Evolutionary conservation across 352 stramenopile genomes (phyloP).

Genomic region (Phytopythium vexans): DNA sequence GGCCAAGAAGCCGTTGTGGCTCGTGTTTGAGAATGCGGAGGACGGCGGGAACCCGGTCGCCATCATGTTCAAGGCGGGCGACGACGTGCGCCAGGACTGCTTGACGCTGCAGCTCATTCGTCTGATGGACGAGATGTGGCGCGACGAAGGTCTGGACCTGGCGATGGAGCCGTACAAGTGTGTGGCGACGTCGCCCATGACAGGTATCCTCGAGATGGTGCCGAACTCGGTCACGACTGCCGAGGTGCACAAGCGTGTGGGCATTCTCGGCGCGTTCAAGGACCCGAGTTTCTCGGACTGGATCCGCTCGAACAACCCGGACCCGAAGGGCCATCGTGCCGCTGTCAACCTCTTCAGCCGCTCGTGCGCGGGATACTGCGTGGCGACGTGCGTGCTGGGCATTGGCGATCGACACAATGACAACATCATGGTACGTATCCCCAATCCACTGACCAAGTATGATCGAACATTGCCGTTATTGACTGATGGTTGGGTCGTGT

Average conservation of each 20-base stretch:
- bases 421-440: conserved; percentile 91
- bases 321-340: conserved; percentile 51
- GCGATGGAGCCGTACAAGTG: conserved; percentile 92
- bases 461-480: too few relatives aligned
- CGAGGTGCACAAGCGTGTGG: conserved; percentile 83
- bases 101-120: conserved; percentile 91
- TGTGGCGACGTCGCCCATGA: conserved; percentile 88
- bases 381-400: conserved; percentile 92
- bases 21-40: conserved; percentile 87
- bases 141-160: conserved; percentile 88
- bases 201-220: conserved; percentile 91
- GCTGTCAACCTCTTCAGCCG: conserved; percentile 86
- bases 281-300: conserved; percentile 83
- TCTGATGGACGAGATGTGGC: conserved; percentile 93
- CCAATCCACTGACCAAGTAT: not conserved
- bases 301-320: conserved; percentile 79
- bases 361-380: conserved; percentile 91
- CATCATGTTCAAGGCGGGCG: conserved; percentile 93
- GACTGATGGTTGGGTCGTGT: not conserved
- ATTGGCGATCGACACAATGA: conserved; percentile 95
- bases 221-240: conserved; percentile 93
- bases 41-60: conserved; percentile 75
- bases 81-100: conserved; percentile 95
- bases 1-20: conserved; percentile 87
- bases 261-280: conserved; percentile 82